Conservation (phyloP, 352 stramenopile species). For the Phytophthora pisi region DNA sequence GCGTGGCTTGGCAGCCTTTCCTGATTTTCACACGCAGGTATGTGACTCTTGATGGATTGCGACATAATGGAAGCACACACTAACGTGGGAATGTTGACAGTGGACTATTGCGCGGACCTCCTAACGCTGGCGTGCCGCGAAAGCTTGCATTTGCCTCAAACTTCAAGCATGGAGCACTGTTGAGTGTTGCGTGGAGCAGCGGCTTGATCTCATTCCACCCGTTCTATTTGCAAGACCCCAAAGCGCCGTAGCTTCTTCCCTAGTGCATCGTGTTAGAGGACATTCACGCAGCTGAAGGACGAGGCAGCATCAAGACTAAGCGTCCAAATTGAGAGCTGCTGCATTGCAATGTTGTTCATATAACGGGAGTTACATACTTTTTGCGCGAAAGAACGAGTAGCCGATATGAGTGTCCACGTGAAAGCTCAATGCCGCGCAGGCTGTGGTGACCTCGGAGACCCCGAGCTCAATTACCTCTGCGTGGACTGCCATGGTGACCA, state of each 20-base stretch:
- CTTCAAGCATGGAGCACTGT: slow-evolving; percentile 69
- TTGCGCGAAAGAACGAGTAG: background rate
- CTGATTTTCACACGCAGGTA: slow-evolving; percentile 78
- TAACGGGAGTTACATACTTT: slow-evolving; percentile 5
- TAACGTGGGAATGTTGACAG: slow-evolving; percentile 25
- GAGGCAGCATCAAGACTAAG: slow-evolving; percentile 4
- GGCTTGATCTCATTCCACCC: slow-evolving; percentile 80
- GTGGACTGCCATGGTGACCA: slow-evolving; percentile 70
- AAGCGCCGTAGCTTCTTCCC: slow-evolving; percentile 21
- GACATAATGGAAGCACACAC: background rate
- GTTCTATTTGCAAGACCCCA: slow-evolving; percentile 74
- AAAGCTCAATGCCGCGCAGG: slow-evolving; percentile 57
- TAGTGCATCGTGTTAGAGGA: slow-evolving; percentile 3
- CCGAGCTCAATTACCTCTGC: slow-evolving; percentile 66
- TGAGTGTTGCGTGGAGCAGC: slow-evolving; percentile 81
- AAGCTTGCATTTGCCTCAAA: slow-evolving; percentile 68
- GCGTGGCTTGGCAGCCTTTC: slow-evolving; percentile 69
- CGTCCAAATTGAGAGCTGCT: slow-evolving; percentile 22
- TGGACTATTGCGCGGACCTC: slow-evolving; percentile 64
- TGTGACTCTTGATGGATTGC: background rate
- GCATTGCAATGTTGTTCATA: slow-evolving; percentile 3
- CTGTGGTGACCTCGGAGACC: slow-evolving; percentile 63
- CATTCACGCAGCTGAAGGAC: slow-evolving; percentile 8
- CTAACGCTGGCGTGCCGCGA: slow-evolving; percentile 59
- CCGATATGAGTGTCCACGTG: slow-evolving; percentile 52